Evolutionary conservation across 202 grass and related monocot genomes (phyloP), one percentile per base, ranked within the genome.

Genomic region (Carex sylvatica): DNA sequence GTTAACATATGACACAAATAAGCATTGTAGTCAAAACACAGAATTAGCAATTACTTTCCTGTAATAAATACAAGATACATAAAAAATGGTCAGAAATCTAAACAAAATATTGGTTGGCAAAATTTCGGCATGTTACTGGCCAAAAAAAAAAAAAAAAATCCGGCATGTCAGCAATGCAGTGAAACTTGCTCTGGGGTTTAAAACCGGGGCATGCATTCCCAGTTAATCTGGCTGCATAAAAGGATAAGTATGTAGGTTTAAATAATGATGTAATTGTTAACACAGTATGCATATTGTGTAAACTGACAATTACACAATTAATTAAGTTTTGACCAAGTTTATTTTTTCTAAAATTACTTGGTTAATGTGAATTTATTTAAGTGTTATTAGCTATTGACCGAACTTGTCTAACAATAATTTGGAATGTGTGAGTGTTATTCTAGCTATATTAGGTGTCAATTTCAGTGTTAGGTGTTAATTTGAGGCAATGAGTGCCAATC

Each of bases 221-320:
- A 35, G 51, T 76, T 74, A 28, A 74, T 20, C n/a, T 51, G 15
- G 70, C 22, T 47, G 12, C 42, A 51, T 15, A 26, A 24, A 73
- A 52, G 20, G 12, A 9, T 70, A 53, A 26, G 11, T 20, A 53
- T 65, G 28, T 74, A 74, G 70, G 9, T 42, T 73, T 51, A 47
- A 73, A 73, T 73, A 44, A 19, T 49, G 70, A 73, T 26, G 24
- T 46, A 70, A 73, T 46, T 73, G 70, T 33, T 70, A 19, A 42
- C 7, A 69, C 7, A 5, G 35, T 12, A 70, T 19, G 35, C 18
- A 40, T 70, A 20, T 20, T 70, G 2, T 19, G 18, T 40, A 19
- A 70, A 70, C 35, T 18, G 35, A 70, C 7, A 31, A 42, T 40
- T 40, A 70, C 66, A 70, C 7, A 31, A 42, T 40, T 40, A 70